phyloP scores from a whole-genome alignment of 805 yeast genomes.

The Zygoascus ofunaensis region DNA sequence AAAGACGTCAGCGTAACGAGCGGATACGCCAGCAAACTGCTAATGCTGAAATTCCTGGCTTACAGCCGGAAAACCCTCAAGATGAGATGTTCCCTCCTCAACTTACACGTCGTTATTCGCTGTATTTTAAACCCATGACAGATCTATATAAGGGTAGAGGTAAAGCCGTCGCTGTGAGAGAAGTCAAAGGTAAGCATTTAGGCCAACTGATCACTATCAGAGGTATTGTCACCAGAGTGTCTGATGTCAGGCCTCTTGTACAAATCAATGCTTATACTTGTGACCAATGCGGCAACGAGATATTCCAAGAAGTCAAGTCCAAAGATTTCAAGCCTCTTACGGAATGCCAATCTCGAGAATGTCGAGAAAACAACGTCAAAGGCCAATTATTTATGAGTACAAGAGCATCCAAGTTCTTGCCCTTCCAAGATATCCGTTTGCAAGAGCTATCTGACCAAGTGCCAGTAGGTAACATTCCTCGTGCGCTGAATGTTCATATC shows the following conservation, averaged over 20 bases:
- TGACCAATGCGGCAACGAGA: conserved; percentile 93
- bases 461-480: conserved; percentile 96
- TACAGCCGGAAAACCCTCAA: conserved; percentile 20
- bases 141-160: conserved; percentile 22
- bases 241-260: conserved; percentile 92
- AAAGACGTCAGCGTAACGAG: conserved; percentile 74
- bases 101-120: conserved; percentile 73
- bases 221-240: conserved; percentile 90
- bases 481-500: conserved; percentile 76
- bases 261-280: conserved; percentile 92
- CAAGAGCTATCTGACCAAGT: conserved; percentile 96
- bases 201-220: conserved; percentile 85
- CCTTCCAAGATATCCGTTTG: conserved; percentile 90
- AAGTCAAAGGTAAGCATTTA: conserved; percentile 70
- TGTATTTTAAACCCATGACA: conserved; percentile 78
- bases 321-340: conserved; percentile 77
- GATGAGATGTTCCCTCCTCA: conserved; percentile 70
- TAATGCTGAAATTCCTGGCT: conserved; percentile 21
- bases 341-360: conserved; percentile 78
- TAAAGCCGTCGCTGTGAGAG: conserved; percentile 78
- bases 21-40: conserved; percentile 50
- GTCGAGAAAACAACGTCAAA: conserved; percentile 67
- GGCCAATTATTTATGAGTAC: conserved; percentile 90
- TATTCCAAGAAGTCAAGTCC: conserved; percentile 87
- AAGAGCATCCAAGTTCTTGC: conserved; percentile 88